Base-by-base conservation (phyloP, 768 basidiomycete genomes). In the Auriscalpium vulgare region DNA sequence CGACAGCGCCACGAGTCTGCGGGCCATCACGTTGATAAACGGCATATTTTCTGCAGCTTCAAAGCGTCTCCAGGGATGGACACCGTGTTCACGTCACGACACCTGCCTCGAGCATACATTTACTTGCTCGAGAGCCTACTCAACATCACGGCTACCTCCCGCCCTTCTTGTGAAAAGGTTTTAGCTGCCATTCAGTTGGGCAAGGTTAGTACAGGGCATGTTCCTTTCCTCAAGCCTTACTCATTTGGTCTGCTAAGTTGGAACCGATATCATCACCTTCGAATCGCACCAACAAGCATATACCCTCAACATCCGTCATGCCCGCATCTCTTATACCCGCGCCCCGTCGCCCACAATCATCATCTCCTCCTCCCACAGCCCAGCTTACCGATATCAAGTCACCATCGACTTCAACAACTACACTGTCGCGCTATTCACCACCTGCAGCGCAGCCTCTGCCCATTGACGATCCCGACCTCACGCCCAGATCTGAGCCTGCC, bases 111-210 rank as follows among this genome's bases (percentile, higher is more conserved):
- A 4, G 76, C 85, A 6, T 84, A 85, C 58, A 72, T 94, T 5
- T 74, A 88, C 1, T 69, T 95, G 13, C 72, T 95, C 29, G 88
- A 91, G 58, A 78, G 79, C 55, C 74, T 95, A 45, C 69, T 94
- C 56, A 79, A 84, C 58, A 75, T 84, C 37, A 69, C 68, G 3
- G 84, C 92, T 0, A 66, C 71, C 3, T 68, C 68, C n/a, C 76
- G 93, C 51, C 88, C 89, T 8, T 80, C 83, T 0, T 84, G 84
- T 48, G 88, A 91, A 59, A 78, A 84, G 50, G 85, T 95, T 13
- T 67, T 76, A n/a, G 68, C 66, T 29, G 91, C 85, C 1, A 76
- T 94, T 54, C 75, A 79, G 37, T 83, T 87, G 38, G 84, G 91
- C 51, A 81, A 78, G 74, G 90, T 91, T 60, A n/a, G 82, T 76